A percentile compares a stretch with the other conserved stretches of the same genome.
Conservation (phyloP, 495 filamentous ascomycete species). For the Diplogelasinospora grovesii region DNA sequence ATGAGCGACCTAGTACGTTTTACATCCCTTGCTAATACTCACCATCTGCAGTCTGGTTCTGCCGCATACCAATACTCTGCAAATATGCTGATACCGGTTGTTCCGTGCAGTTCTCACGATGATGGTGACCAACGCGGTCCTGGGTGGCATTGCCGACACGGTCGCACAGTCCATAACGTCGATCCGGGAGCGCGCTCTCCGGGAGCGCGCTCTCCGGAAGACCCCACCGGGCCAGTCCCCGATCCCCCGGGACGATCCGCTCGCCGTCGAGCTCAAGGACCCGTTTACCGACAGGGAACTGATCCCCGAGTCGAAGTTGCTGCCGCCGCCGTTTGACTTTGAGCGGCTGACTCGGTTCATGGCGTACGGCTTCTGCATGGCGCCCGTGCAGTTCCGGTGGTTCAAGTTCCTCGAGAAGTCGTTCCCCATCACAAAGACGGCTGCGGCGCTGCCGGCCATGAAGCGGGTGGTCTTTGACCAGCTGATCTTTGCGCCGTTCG, state of each 20-base stretch:
- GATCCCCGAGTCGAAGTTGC: slow-evolving; percentile 53
- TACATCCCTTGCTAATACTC: too few relatives aligned
- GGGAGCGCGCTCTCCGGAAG: slow-evolving; percentile 57
- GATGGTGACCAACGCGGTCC: slow-evolving; percentile 95
- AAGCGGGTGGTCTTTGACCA: slow-evolving; percentile 93
- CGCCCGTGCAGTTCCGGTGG: slow-evolving; percentile 95
- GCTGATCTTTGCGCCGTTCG: slow-evolving; percentile 88
- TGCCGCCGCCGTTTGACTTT: slow-evolving; percentile 88
- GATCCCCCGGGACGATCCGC: slow-evolving; percentile 54
- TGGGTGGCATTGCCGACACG: slow-evolving; percentile 81
- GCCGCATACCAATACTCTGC: not conserved
- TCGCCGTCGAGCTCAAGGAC: slow-evolving; percentile 86
- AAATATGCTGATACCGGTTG: slow-evolving; percentile 1
- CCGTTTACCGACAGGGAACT: slow-evolving; percentile 59
- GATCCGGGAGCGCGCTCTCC: slow-evolving; percentile 59
- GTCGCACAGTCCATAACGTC: slow-evolving; percentile 90
- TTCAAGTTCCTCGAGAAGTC: slow-evolving; percentile 76
- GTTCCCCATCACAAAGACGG: slow-evolving; percentile 78
- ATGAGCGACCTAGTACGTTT: slow-evolving; percentile 66
- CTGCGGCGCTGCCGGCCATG: slow-evolving; percentile 66
- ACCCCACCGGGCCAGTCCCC: slow-evolving; percentile 26
- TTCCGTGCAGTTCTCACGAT: slow-evolving; percentile 72
- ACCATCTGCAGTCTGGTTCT: too few relatives aligned
- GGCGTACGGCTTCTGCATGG: slow-evolving; percentile 93
- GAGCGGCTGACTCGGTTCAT: slow-evolving; percentile 90